Evolutionary conservation across 1,139 yeast species (phyloP), one percentile per base, ranked within the genome.

Genomic region (Blastobotrys persicus): DNA sequence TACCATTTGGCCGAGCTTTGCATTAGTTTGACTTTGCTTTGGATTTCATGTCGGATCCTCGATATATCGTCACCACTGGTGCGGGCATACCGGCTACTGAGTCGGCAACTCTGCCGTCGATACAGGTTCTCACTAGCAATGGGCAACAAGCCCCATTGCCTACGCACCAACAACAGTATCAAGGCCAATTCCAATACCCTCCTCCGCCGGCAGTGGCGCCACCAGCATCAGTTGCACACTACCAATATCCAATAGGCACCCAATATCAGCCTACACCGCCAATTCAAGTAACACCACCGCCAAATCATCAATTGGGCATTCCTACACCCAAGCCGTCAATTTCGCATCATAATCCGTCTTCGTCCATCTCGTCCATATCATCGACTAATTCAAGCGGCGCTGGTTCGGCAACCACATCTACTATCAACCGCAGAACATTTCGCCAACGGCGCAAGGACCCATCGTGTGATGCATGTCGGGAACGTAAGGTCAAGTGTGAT

Each of bases 401-500:
- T n/a, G 42, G 42, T 5, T 20, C 42, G 12, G 17, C 19, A n/a
- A 38, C 13, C 42, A 6, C 42, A 6, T 11, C n/a, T 14, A 38
- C 52, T 1, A 48, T 45, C 14, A 45, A 46, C 35, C 40, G 53
- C 13, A 48, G 62, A 4, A 58, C 65, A 12, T 61, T 61, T 39
- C 55, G 67, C 9, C 64, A 60, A 43, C 58, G 67, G 32, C 52
- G 67, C 3, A 64, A 63, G 44, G 65, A 63, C 47, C 67, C 67
- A 4, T 63, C 67, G 3, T 64, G 67, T 50, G 67, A 64, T 41
- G 65, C 67, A 16, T 64, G 67, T 45, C 57, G 67, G 14, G 67
- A 63, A 42, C 58, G 67, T n/a, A 64, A 64, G 48, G 67, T 64
- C 44, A 64, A 64, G 48, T 64, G 67, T 54, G 66, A 64, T 45